Evolutionary conservation across 805 yeast genomes (phyloP).

Genomic region (Cyberlindnera euphorbiiphila): DNA sequence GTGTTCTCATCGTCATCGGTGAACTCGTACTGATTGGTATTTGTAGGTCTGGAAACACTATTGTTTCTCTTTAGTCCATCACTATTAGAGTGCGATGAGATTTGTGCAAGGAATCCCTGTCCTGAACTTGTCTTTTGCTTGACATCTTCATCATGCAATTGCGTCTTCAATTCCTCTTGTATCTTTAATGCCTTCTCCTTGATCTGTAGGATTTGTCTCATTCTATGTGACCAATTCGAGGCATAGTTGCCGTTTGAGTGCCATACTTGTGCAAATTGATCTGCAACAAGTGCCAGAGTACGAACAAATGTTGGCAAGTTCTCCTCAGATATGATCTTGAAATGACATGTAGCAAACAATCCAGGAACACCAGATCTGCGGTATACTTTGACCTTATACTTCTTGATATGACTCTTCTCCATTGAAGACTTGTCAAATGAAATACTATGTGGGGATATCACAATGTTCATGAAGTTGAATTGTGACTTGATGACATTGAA

Average conservation of each 20-base stretch:
- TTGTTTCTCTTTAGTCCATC: conserved; percentile 13
- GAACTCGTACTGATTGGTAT: conserved; percentile 22
- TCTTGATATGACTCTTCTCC: conserved; percentile 28
- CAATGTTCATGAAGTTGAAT: conserved; percentile 79
- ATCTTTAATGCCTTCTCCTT: conserved; percentile 28
- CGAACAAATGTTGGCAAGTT: conserved; percentile 63
- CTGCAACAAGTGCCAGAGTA: conserved; percentile 60
- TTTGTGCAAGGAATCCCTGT: conserved; percentile 25
- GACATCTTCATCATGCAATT: conserved; percentile 8
- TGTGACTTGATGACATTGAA: conserved; percentile 72
- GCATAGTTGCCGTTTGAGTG: conserved; percentile 53
- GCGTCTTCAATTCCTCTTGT: conserved; percentile 14
- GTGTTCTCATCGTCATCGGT: conserved; percentile 24
- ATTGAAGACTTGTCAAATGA: conserved; percentile 17
- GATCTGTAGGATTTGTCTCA: conserved; percentile 46
- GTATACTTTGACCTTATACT: conserved; percentile 59
- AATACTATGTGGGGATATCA: conserved; percentile 58
- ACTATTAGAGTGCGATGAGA: conserved; percentile 8
- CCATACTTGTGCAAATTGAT: conserved; percentile 75
- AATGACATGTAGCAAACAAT: conserved; percentile 69
- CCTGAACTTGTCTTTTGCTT: conserved; percentile 19
- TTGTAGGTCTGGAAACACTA: conserved; percentile 16
- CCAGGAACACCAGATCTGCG: conserved; percentile 72
- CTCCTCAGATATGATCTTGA: conserved; percentile 60
- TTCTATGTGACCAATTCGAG: conserved; percentile 66